Evolutionary conservation across 1,284 basidiomycete species (phyloP).

Genomic region (Trametes versicolor): DNA sequence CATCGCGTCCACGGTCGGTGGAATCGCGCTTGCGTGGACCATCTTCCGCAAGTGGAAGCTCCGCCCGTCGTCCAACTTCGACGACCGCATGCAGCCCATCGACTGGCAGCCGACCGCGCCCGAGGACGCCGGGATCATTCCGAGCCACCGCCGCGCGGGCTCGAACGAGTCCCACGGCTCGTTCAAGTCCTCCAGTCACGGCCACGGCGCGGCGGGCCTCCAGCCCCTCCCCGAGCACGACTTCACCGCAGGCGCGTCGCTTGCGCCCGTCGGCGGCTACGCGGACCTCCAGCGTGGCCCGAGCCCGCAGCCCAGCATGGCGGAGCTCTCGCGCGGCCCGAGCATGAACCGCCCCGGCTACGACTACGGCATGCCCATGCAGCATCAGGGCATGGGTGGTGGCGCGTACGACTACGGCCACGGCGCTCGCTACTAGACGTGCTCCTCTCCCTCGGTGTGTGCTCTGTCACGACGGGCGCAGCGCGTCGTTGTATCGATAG

Average conservation of each 20-base stretch:
- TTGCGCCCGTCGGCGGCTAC: conserved; percentile 78
- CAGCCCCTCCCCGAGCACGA: conserved; percentile 76
- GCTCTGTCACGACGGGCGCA: conserved; percentile 28
- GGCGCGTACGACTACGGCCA: conserved; percentile 48
- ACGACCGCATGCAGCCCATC: conserved; percentile 84
- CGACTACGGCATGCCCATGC: conserved; percentile 66
- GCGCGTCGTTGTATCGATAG: conserved; percentile 40
- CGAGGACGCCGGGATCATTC: conserved; percentile 51
- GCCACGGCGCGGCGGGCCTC: conserved; percentile 44
- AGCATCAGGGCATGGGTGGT: conserved; percentile 54
- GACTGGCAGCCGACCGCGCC: conserved; percentile 77
- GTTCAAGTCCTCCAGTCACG: conserved; percentile 71
- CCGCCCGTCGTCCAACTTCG: conserved; percentile 80
- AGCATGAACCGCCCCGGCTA: conserved; percentile 52
- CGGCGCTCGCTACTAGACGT: conserved; percentile 39
- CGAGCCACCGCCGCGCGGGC: conserved; percentile 61
- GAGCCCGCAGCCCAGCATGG: conserved; percentile 71
- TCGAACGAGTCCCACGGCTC: conserved; percentile 68
- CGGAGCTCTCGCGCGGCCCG: conserved; percentile 59
- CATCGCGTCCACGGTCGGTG: conserved; percentile 74
- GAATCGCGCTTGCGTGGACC: conserved; percentile 80
- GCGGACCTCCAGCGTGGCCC: conserved; percentile 79
- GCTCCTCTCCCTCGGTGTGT: conserved; percentile 10
- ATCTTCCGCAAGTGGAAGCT: conserved; percentile 94
- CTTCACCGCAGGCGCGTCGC: conserved; percentile 75